Conservation (phyloP, 2,329 filamentous ascomycete species). For the Curvularia hawaiiensis region DNA sequence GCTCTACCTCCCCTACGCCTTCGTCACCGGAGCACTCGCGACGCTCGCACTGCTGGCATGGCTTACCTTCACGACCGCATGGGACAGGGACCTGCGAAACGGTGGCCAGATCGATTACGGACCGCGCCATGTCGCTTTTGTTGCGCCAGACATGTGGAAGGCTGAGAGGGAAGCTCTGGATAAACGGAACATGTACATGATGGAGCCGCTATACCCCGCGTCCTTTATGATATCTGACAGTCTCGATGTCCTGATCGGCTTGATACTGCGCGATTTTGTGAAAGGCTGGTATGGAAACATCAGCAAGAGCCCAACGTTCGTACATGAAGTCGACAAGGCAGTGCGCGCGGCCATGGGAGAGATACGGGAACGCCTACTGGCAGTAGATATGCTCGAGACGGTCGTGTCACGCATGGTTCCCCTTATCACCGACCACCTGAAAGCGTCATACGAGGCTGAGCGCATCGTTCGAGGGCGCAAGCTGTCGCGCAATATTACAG, state of each 20-base stretch:
- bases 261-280: conserved; percentile 83
- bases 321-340: conserved; percentile 82
- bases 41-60: conserved; percentile 62
- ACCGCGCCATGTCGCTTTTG: conserved; percentile 59
- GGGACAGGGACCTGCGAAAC: conserved; percentile 50
- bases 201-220: conserved; percentile 71
- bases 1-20: conserved; percentile 84
- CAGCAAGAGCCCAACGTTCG: conserved; percentile 78
- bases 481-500: conserved; percentile 86
- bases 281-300: conserved; percentile 88
- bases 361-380: conserved; percentile 72
- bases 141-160: conserved; percentile 68
- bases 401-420: conserved; percentile 83
- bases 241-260: conserved; percentile 76
- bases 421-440: conserved; percentile 85
- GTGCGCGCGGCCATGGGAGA: conserved; percentile 74
- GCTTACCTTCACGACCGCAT: conserved; percentile 64
- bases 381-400: conserved; percentile 82
- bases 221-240: conserved; percentile 79
- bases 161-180: conserved; percentile 71
- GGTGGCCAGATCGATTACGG: conserved; percentile 50
- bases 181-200: conserved; percentile 68
- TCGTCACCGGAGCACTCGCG: conserved; percentile 69
- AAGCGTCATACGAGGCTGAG: conserved; percentile 90
- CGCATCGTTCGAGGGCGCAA: conserved; percentile 83